phyloP scores from a whole-genome alignment of 805 yeast species.

The Cyberlindnera maritima region DNA sequence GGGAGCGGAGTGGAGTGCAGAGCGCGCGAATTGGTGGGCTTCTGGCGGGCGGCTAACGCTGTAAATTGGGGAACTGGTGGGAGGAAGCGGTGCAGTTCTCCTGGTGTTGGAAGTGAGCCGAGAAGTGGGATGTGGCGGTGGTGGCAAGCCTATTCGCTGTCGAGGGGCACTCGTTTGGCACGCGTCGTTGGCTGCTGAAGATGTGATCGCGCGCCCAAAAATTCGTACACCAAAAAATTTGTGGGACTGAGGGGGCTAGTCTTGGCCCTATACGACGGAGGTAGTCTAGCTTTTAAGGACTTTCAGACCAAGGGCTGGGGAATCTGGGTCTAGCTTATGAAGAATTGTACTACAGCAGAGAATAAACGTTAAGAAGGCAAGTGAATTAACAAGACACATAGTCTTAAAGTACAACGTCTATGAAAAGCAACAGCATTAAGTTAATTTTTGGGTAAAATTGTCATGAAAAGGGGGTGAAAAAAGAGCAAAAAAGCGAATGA shows the following conservation, averaged over 20 bases:
- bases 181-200: slow-evolving; percentile 1
- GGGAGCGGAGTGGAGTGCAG: background rate
- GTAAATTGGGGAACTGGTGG: background rate
- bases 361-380: background rate
- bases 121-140: background rate
- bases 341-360: background rate
- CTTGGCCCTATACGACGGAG: background rate
- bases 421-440: background rate
- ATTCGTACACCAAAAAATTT: background rate
- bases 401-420: background rate
- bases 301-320: too few species aligned
- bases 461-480: background rate
- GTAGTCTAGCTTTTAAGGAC: background rate
- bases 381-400: background rate
- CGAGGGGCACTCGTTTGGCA: background rate
- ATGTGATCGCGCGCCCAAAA: slow-evolving; percentile 6
- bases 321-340: too few species aligned
- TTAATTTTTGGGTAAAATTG: background rate
- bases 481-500: too few species aligned
- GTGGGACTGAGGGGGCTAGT: background rate
- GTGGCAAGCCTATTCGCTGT: background rate
- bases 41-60: background rate
- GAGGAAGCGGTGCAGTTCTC: background rate
- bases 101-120: background rate
- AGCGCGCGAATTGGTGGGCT: background rate